Percentiles rank a stretch among this genome's conserved stretches.
phyloP scores from a whole-genome alignment of 2,329 filamentous ascomycete species.

The Alternaria triticimaculans region DNA sequence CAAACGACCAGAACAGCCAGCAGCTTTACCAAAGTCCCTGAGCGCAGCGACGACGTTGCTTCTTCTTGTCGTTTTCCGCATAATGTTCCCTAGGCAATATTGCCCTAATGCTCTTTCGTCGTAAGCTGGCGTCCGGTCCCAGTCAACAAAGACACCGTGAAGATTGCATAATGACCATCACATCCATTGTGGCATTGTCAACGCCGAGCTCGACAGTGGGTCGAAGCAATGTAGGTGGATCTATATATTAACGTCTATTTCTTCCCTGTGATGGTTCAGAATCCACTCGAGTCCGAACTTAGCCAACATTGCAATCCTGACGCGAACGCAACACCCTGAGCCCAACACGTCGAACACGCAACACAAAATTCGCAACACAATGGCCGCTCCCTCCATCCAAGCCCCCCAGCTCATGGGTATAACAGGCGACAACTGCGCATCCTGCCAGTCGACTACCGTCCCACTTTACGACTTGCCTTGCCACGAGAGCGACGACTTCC shows the following conservation, averaged over 20 bases:
- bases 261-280: not conserved
- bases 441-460: slow-evolving; percentile 5
- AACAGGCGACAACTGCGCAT: slow-evolving; percentile 4
- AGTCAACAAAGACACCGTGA: not conserved
- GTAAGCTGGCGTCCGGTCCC: too few species aligned
- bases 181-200: not conserved
- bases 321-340: not conserved
- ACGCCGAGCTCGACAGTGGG: not conserved
- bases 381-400: not conserved
- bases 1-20: not conserved
- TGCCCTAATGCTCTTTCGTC: not conserved
- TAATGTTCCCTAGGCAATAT: too few species aligned
- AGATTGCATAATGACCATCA: not conserved
- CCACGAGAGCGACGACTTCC: slow-evolving; percentile 10
- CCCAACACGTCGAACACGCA: not conserved
- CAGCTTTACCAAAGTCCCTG: not conserved
- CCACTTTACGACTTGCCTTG: slow-evolving; percentile 9
- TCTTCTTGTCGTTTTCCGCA: not conserved
- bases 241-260: rapidly evolving
- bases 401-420: slow-evolving; percentile 10
- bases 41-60: not conserved
- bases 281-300: not conserved
- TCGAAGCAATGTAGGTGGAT: not conserved
- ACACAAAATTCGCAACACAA: not conserved
- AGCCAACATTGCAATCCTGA: not conserved